Conservation (phyloP, 768 basidiomycete genomes). For the Agrocybe pediades region DNA sequence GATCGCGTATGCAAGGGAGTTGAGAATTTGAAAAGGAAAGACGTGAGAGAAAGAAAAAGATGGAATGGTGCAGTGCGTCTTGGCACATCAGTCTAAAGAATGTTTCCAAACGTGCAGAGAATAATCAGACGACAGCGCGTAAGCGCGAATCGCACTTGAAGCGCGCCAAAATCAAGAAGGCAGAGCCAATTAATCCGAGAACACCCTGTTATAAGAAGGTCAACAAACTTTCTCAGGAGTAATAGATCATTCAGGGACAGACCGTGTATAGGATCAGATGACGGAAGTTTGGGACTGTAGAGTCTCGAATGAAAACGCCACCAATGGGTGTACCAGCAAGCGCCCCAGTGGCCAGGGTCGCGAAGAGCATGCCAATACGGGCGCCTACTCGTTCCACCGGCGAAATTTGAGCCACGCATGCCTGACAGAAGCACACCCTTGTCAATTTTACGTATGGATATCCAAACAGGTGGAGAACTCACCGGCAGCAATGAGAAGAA, state of each 20-base stretch:
- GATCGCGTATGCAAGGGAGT: no score
- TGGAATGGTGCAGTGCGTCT: neutral
- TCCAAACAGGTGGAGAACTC: neutral
- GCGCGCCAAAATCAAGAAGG: neutral
- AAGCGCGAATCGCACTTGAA: neutral
- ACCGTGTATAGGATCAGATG: neutral
- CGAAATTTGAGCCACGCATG: neutral
- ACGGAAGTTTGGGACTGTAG: neutral
- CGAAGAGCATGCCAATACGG: neutral
- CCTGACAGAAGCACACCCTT: neutral
- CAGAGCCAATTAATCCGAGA: neutral
- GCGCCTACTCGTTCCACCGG: neutral
- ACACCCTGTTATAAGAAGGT: neutral
- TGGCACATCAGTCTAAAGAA: neutral
- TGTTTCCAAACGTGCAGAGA: neutral
- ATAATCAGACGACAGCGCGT: neutral
- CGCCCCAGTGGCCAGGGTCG: neutral
- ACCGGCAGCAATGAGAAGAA: neutral
- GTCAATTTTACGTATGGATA: neutral
- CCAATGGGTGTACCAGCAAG: neutral
- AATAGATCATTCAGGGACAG: neutral
- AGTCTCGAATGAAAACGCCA: neutral
- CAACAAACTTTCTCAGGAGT: neutral
- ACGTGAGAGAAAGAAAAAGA: neutral
- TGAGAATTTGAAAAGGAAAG: neutral